Conservation (phyloP, 345 rosid genomes). For the Eucalyptus microcorys region DNA sequence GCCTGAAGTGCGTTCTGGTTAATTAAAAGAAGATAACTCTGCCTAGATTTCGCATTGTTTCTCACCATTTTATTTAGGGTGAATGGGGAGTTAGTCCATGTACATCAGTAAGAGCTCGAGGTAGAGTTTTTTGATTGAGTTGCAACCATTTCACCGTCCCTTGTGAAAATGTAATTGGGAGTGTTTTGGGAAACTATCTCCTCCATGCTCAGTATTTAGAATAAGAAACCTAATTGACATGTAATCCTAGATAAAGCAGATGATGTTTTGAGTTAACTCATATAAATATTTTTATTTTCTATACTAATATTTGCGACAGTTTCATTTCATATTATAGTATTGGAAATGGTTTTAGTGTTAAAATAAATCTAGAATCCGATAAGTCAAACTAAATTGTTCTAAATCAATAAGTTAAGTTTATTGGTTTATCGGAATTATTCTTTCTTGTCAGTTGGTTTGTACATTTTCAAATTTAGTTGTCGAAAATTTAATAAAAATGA, state of each 20-base stretch:
- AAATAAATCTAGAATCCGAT: too few relatives aligned
- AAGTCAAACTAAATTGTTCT: neutral
- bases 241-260: neutral
- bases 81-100: neutral
- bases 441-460: neutral
- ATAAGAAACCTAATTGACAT: neutral
- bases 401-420: neutral
- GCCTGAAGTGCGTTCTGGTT: neutral
- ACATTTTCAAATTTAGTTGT: neutral
- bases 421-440: neutral
- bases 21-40: neutral
- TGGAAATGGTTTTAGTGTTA: neutral
- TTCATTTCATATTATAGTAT: too few relatives aligned
- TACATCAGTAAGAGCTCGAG: neutral
- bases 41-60: neutral
- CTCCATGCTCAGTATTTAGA: neutral
- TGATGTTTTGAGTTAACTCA: neutral
- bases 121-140: neutral
- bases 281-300: too few relatives aligned
- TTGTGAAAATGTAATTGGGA: neutral
- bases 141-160: neutral
- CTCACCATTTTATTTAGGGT: neutral
- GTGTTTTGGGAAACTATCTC: neutral
- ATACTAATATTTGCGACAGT: fast-evolving
- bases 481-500: too few relatives aligned